phyloP scores from a whole-genome alignment of 2,329 filamentous ascomycete genomes.

The Colletotrichum scovillei region DNA sequence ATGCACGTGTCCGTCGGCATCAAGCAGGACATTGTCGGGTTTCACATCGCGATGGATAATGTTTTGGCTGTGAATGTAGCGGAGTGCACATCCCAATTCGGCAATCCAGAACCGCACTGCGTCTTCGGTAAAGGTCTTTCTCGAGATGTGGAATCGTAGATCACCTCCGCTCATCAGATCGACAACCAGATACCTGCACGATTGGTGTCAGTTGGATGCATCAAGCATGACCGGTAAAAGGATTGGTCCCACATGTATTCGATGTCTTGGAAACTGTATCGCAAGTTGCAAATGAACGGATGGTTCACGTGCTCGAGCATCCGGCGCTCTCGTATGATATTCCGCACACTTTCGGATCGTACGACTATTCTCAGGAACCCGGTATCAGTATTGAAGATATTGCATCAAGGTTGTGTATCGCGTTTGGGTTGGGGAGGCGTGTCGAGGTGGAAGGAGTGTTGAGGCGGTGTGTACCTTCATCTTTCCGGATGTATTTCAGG shows the following conservation, averaged over 20 bases:
- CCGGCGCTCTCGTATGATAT: constrained; percentile 95
- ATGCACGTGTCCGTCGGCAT: constrained; percentile 93
- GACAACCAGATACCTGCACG: constrained; percentile 92
- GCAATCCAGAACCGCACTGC: constrained; percentile 97
- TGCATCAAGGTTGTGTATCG: background rate
- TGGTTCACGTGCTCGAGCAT: constrained; percentile 99
- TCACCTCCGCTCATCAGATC: constrained; percentile 99
- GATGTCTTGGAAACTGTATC: constrained; percentile 99
- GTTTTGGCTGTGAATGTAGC: constrained; percentile 86
- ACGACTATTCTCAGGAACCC: constrained; percentile 72
- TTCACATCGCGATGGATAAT: constrained; percentile 94
- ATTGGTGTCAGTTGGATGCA: constrained; percentile 36
- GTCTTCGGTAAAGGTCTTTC: constrained; percentile 98
- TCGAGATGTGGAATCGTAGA: constrained; percentile 95
- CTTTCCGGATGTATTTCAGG: constrained; percentile 97
- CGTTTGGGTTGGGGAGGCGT: background rate
- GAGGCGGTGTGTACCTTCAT: constrained; percentile 78
- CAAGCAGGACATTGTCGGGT: constrained; percentile 89
- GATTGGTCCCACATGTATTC: constrained; percentile 85
- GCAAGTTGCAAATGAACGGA: constrained; percentile 96
- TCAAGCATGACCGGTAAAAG: background rate
- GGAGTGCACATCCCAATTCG: constrained; percentile 89
- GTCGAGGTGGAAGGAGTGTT: background rate
- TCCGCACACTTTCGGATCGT: constrained; percentile 95
- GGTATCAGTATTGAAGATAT: constrained; percentile 27